A percentile compares a stretch with the other conserved stretches of the same genome.
Conservation (phyloP, 371 early-diverging fungal genomes). For the Cokeromyces recurvatus region DNA sequence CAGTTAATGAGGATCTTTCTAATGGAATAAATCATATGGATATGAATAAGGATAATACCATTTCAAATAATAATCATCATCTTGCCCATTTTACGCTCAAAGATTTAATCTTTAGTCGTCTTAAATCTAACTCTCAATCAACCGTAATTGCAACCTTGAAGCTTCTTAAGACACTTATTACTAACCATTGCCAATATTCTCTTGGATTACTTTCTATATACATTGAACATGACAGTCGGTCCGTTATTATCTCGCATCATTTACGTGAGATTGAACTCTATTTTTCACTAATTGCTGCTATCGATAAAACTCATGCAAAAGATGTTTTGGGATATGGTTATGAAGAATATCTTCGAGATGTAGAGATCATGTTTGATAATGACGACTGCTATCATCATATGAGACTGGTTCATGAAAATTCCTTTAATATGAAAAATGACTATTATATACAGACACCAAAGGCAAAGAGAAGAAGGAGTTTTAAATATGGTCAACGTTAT, state of each 20-base stretch:
- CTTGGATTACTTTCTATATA: constrained; percentile 66
- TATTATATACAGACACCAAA: constrained; percentile 15
- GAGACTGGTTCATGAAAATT: no score
- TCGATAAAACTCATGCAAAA: constrained; percentile 44
- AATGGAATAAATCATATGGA: not conserved
- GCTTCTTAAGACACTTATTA: constrained; percentile 72
- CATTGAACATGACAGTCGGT: constrained; percentile 33
- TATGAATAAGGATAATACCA: not conserved
- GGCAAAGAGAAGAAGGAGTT: constrained; percentile 47
- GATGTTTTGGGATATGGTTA: constrained; percentile 61
- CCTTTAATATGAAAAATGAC: no score
- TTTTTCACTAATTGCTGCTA: constrained; percentile 61
- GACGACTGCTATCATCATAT: constrained; percentile 57
- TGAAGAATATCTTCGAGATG: constrained; percentile 75
- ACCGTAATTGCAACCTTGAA: constrained; percentile 82
- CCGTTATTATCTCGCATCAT: constrained; percentile 58
- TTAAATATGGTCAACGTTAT: constrained; percentile 56
- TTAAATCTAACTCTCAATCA: constrained; percentile 67
- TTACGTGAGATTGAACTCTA: constrained; percentile 64
- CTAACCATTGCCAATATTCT: constrained; percentile 72
- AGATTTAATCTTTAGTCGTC: constrained; percentile 71
- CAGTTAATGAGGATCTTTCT: not conserved
- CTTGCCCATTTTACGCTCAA: constrained; percentile 63
- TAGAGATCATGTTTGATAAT: constrained; percentile 58
- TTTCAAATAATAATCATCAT: not conserved